Base-by-base conservation (phyloP, 1,284 basidiomycete genomes). In the Uromyces viciae-fabae region DNA sequence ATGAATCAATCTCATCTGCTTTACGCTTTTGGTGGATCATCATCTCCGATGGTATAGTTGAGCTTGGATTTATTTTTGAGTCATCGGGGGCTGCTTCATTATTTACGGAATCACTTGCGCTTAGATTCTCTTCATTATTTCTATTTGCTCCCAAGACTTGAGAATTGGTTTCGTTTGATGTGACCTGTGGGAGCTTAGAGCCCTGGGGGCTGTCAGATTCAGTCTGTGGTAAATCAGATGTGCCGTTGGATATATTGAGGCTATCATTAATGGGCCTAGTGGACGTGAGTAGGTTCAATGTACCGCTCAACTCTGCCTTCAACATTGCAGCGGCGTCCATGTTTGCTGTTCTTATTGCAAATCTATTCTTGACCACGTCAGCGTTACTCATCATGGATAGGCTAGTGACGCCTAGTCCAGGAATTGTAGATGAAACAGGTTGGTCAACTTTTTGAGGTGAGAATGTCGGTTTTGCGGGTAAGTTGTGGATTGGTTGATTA, bases 271-370 rank as follows among this genome's bases (percentile, higher is more conserved):
- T 82, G 80, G 82, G 81, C 81, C 75, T 54, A 54, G n/a, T 81
- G 62, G 22, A 74, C 75, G 68, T 83, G 54, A 31, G 69, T 74
- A 36, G 60, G 42, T 58, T 74, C 79, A 43, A 81, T 77, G 91
- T 87, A 52, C 91, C 91, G 82, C 91, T 90, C 83, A 99, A 87
- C 87, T 98, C 93, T 74, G 94, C 95, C 87, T 94, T 95, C 83
- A 99, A 89, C 85, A 92, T 90, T 85, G 98, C 93, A 81, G 95
- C 95, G 62, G 96, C 96, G 87, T 91, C 94, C 89, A 98, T 91
- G 85, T 99, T 98, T 19, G 95, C 96, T 90, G 97, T 92, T 81
- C 95, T 91, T 83, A 96, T 94, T 31, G 93, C 93, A 83, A 90
- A 90, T 80, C 94, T 90, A 85, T 96, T 96, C 76, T 91, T 91